These are phyloP conservation scores for Phytophthora cajani DNA, from an alignment of 352 stramenopile genomes.

Conservation along the genomic window DNA sequence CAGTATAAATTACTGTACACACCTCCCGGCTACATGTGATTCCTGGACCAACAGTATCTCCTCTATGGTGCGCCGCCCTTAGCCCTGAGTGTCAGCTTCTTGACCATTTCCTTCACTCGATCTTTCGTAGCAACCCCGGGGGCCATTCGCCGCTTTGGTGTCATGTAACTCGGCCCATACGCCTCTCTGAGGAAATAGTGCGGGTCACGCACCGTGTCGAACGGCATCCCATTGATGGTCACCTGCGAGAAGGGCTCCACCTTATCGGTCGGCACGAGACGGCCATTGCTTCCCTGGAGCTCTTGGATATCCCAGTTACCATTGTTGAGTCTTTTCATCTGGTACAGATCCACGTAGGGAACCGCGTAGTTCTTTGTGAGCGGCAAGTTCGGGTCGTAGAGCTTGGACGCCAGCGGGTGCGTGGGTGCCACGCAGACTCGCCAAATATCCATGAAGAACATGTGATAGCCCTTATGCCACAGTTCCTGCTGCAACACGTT, in stretches of 20 bases:
- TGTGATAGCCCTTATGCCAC: constrained; percentile 58
- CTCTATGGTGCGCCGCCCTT: neutral
- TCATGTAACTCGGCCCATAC: constrained; percentile 50
- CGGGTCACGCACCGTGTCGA: constrained; percentile 45
- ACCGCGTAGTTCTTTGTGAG: constrained; percentile 25
- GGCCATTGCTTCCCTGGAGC: constrained; percentile 25
- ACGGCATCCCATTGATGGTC: constrained; percentile 41
- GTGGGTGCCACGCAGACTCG: constrained; percentile 52
- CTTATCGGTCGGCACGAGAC: constrained; percentile 22
- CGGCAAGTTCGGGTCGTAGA: constrained; percentile 43
- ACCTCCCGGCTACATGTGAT: neutral
- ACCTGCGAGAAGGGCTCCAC: constrained; percentile 38
- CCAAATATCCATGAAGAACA: constrained; percentile 52
- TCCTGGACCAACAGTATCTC: neutral
- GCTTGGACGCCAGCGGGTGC: constrained; percentile 40
- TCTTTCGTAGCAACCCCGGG: neutral
- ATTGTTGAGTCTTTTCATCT: constrained; percentile 24
- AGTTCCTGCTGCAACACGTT: constrained; percentile 21
- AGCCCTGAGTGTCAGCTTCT: neutral
- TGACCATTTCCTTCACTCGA: neutral
- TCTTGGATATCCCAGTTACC: constrained; percentile 38
- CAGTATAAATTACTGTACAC: neutral
- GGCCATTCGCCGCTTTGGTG: constrained; percentile 15
- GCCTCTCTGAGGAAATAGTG: constrained; percentile 40
- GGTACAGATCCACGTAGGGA: constrained; percentile 54